These are phyloP conservation scores for Phytophthora niederhauseri DNA, from an alignment of 352 stramenopile genomes.

Conservation along the genomic window DNA sequence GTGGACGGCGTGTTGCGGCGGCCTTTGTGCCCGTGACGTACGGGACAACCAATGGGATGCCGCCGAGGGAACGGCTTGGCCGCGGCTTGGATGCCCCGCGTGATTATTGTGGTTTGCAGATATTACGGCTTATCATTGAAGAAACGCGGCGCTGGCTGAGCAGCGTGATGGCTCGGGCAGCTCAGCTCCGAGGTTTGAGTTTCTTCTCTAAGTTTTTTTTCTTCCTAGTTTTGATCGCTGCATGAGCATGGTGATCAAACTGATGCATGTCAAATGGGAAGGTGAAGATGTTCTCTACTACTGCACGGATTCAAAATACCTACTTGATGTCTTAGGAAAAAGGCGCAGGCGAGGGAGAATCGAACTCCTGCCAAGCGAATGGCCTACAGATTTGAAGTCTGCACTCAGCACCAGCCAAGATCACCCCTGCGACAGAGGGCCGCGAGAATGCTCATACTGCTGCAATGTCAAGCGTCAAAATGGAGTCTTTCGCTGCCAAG, in stretches of 20 bases:
- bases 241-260: too few relatives aligned
- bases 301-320: background rate
- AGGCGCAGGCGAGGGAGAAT: constrained; percentile 91
- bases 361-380: constrained; percentile 91
- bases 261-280: background rate
- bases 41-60: constrained; percentile 30
- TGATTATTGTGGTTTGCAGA: too few relatives aligned
- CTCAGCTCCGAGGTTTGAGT: background rate
- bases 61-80: constrained; percentile 20
- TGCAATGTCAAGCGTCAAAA: background rate
- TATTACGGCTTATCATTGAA: constrained; percentile 32
- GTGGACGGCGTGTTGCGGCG: constrained; percentile 10
- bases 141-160: constrained; percentile 8
- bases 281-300: background rate
- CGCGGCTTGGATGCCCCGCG: constrained; percentile 26
- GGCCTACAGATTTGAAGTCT: constrained; percentile 95
- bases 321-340: constrained; percentile 34
- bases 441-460: background rate
- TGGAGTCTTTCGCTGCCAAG: background rate
- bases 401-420: constrained; percentile 91
- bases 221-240: background rate
- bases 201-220: background rate
- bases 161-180: background rate
- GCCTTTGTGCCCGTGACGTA: constrained; percentile 15
- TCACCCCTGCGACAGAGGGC: constrained; percentile 64